Base-by-base conservation (phyloP, 148 eudicot species). In the Amaranthus palmeri region DNA sequence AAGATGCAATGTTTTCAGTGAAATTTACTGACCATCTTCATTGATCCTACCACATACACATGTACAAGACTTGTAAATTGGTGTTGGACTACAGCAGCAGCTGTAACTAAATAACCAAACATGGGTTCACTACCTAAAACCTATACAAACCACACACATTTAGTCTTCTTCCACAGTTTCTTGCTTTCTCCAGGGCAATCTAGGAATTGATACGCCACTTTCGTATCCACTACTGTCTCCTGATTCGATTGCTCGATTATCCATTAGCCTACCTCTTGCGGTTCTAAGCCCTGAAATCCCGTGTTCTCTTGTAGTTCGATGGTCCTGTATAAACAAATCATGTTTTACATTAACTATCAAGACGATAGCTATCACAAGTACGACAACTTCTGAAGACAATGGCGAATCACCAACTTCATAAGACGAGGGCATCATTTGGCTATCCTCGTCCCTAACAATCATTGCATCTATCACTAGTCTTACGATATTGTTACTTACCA, bases 201-300 rank as follows among this genome's bases (percentile, higher is more conserved):
- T 82, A 45, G 80, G 82, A 36, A 81, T 76, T 61, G 82, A 86
- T 51, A 78, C 81, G 48, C 84, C 79, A 69, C 97, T 87, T 69
- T 92, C 97, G 52, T 88, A 92, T 43, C 90, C 97, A 53, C 95
- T 87, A 76, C 95, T 89, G 69, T 92, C 95, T 49, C 92, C 97
- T 15, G 97, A 84, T 81, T 88, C 97, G 65, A 74, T 54, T 40
- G 78, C 67, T 43, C 76, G 69, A 57, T 77, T 86, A 53, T 86
- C 91, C 78, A 75, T 65, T 59, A 63, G 47, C 56, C 88, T 84
- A 42, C 76, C 90, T 69, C 72, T 82, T 10, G 60, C 70, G 36
- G 69, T 65, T 7, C 70, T 84, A 48, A 82, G 82, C 61, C 53
- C 72, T 8, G 72, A 46, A 48, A 74, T 76, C 11, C 76, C 86